Evolutionary conservation across 2,329 filamentous ascomycete species (phyloP), one percentile per base, ranked within the genome.

Genomic region (Coccinonectria pachysandricola): DNA sequence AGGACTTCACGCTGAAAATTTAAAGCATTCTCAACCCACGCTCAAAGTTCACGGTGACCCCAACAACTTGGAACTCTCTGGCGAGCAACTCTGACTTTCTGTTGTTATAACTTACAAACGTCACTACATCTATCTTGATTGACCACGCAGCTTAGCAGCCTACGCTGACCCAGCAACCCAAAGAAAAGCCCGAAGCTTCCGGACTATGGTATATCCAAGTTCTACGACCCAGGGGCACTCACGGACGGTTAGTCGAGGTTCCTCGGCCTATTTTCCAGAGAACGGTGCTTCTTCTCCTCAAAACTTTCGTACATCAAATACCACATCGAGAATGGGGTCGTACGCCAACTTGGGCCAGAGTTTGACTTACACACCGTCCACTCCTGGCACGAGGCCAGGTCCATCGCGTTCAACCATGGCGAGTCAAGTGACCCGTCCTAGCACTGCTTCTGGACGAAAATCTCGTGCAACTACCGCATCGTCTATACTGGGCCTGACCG

Each of bases 391-490:
- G 3, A 31, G 42, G 7, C 28, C 37, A 2, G 31, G 32, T n/a
- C 34, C 34, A 2, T 36, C 47, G 12, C 34, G 37, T 4, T 34
- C 33, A 11, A 29, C 46, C 11, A 39, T 41, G 9, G 40, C 39
- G 6, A 34, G 34, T 4, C 28, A 40, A 3, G 34, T 28, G 15
- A 47, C 43, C 4, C 45, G 53, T 2, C 46, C 56, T 11, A 59
- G 53, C n/a, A 62, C 59, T 6, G 42, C 56, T 2, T 61, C 61
- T 3, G 59, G 62, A 7, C 58, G 62, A 20, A 63, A 56, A 26
- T 67, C 65, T 15, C 57, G 58, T 5, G 49, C 54, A 2, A 44
- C 53, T 36, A 34, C 56, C 3, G 35, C 45, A 1, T 53, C 56
- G 0, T 54, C 54, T 5, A 42, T 60, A 6, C 40, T 67, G 6